Base-by-base conservation (phyloP, 2,329 filamentous ascomycete species). In the Xylaria sp. region DNA sequence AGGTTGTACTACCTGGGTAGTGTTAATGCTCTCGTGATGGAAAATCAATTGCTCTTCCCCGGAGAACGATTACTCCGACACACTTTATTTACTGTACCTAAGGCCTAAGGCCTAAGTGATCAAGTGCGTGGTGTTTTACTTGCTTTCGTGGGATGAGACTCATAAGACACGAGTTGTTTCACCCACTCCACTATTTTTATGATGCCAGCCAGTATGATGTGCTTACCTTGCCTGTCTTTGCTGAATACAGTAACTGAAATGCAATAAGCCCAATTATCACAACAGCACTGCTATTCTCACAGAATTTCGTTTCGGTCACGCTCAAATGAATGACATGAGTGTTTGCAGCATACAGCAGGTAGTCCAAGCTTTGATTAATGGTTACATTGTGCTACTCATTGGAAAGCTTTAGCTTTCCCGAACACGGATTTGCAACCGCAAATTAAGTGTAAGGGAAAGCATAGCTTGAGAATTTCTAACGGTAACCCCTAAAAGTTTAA, bases 161-260 rank as follows among this genome's bases (percentile, higher is more conserved):
- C 20, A 31, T 46, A 58, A 31, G 39, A 31, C 56, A n/a, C 23
- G 56, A 31, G 31, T 58, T 58, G 56, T 58, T 58, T 58, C 56
- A 44, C 39, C 8, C 25, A 25, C 3, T 58, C 7, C 6, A 46
- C 12, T n/a, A 46, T 46, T 18, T 46, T 46, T 37, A 6, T 37
- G n/a, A 46, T 46, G 18, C 41, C 15, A n/a, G 18, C 41, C 2
- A 18, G 15, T 46, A 18, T 46, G 6, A 46, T 44, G 41, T 13
- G 12, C 15, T 13, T 44, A 44, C 41, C 10, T 15, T 15, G 4
- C 15, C 28, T 28, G 28, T 28, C 28, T 28, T 6, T 28, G 5
- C 28, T 28, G 3, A 28, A 28, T 18, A 44, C 13, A 1, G 18
- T 44, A 15, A n/a, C 41, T n/a, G 1, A 8, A 8, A 18, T n/a